Conservation (phyloP, 768 basidiomycete species). For the Macrolepiota fuliginosa region DNA sequence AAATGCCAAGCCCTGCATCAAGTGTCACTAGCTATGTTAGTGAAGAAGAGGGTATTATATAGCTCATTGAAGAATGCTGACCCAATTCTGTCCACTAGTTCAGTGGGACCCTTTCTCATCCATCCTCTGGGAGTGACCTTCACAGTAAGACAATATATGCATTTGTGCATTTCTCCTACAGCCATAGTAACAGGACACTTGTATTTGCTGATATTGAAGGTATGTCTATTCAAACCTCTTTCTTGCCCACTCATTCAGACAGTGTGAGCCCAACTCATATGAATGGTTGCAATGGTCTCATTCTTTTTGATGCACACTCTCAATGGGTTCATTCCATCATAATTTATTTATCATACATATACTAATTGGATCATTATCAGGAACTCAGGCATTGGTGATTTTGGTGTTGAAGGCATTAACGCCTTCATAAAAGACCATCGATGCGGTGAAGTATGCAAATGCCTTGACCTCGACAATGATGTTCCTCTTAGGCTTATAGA, state of each 20-base stretch:
- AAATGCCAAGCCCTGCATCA: background rate
- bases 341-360: background rate
- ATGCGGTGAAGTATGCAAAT: background rate
- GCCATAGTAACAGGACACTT: background rate
- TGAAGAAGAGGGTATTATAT: background rate
- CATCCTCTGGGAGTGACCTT: background rate
- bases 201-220: conserved; percentile 1
- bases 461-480: background rate
- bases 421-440: background rate
- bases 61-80: background rate
- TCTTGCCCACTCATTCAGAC: background rate
- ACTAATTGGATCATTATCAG: background rate
- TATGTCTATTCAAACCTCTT: background rate
- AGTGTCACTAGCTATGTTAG: background rate
- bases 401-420: background rate
- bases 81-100: background rate
- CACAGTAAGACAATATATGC: background rate
- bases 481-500: background rate
- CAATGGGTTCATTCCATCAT: background rate
- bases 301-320: background rate
- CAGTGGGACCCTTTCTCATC: background rate
- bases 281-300: background rate
- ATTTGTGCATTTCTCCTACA: background rate
- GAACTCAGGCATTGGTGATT: background rate
- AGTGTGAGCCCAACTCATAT: background rate